These are phyloP conservation scores for Tylopilus sp. DNA, from an alignment of 1,284 basidiomycete species.

Conservation along the genomic window DNA sequence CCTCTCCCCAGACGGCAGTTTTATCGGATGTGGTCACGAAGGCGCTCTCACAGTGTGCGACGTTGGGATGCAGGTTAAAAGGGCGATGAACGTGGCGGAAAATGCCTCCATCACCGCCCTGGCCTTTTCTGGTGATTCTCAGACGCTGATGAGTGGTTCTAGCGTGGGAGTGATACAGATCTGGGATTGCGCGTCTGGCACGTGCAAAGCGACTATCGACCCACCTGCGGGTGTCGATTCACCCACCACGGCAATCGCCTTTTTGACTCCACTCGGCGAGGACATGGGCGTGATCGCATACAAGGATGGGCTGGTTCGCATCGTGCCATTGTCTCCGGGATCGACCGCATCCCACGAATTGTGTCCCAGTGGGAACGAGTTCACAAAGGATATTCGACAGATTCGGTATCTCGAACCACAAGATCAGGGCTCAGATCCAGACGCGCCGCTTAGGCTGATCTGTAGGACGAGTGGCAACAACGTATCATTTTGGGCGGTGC, in stretches of 20 bases:
- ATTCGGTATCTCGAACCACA: constrained; percentile 8
- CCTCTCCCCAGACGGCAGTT: constrained; percentile 10
- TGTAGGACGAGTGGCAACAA: constrained; percentile 12
- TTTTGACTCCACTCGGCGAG: constrained; percentile 12
- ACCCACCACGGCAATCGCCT: constrained; percentile 7
- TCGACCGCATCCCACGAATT: constrained; percentile 12
- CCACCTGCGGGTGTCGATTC: constrained; percentile 1
- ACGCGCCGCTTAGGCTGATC: background rate
- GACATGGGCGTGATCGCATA: constrained; percentile 14
- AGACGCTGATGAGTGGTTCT: constrained; percentile 19
- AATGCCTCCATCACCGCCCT: constrained; percentile 15
- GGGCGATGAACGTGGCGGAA: constrained; percentile 4
- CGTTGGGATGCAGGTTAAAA: constrained; percentile 13
- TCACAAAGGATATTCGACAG: constrained; percentile 3
- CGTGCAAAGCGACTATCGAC: constrained; percentile 11
- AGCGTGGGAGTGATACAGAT: constrained; percentile 9
- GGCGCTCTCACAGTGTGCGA: constrained; percentile 23
- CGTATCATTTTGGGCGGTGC: constrained; percentile 18
- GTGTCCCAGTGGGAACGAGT: constrained; percentile 3
- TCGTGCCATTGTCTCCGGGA: constrained; percentile 3
- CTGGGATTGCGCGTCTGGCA: constrained; percentile 17
- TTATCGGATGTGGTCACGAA: constrained; percentile 25
- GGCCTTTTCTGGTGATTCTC: constrained; percentile 17
- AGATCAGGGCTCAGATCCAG: background rate
- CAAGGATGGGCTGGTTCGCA: constrained; percentile 13